Conservation (phyloP, 116 monocot genomes). For the Phalaenopsis hybrid region DNA sequence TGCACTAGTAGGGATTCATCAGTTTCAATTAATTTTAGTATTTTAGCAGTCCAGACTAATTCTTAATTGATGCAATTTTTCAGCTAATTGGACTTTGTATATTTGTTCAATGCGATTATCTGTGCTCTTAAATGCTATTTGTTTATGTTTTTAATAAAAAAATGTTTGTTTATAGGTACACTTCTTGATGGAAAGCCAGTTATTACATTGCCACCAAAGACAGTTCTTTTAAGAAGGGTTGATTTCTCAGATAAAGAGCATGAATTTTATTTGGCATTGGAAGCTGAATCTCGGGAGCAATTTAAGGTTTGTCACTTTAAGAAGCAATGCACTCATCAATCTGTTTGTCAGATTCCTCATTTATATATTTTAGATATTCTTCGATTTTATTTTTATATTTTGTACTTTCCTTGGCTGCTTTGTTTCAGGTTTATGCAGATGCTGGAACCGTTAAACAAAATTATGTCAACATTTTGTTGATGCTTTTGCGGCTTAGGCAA, state of each 20-base stretch:
- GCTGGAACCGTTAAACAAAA: slow-evolving; percentile 87
- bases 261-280: slow-evolving; percentile 54
- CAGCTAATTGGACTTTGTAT: background rate
- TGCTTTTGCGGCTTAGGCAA: slow-evolving; percentile 79
- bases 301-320: slow-evolving; percentile 39
- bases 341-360: background rate
- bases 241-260: slow-evolving; percentile 66
- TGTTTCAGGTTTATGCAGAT: slow-evolving; percentile 65
- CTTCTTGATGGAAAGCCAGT: slow-evolving; percentile 70
- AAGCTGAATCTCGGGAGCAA: slow-evolving; percentile 64
- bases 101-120: background rate
- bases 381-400: background rate
- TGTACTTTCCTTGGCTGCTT: background rate
- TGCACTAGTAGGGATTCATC: background rate
- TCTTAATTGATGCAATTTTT: background rate
- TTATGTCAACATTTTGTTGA: slow-evolving; percentile 83
- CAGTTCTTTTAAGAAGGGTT: slow-evolving; percentile 45
- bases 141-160: background rate
- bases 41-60: background rate
- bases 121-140: background rate
- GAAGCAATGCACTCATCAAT: background rate
- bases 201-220: slow-evolving; percentile 58
- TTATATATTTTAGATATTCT: background rate
- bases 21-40: background rate
- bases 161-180: slow-evolving; percentile 28